Percentiles rank a stretch among this genome's conserved stretches.
These are phyloP conservation scores for Penicillium canescens DNA, from an alignment of 495 filamentous ascomycete genomes.

Conservation along the genomic window DNA sequence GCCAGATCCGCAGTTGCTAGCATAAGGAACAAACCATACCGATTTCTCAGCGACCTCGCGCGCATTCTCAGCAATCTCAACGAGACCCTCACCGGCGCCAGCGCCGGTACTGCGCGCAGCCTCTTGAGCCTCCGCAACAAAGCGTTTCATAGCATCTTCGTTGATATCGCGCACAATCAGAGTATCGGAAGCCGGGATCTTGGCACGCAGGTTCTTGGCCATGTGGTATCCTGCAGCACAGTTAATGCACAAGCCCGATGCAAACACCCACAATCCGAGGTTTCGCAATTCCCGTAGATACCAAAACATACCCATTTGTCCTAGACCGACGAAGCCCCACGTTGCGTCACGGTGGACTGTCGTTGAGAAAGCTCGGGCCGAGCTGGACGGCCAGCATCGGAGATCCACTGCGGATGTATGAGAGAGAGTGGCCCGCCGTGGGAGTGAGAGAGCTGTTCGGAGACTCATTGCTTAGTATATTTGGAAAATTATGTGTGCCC, in stretches of 20 bases:
- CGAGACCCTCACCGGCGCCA: slow-evolving; percentile 40
- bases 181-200: slow-evolving; percentile 68
- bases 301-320: slow-evolving; percentile 73
- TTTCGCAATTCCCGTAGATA: not conserved
- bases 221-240: slow-evolving; percentile 68
- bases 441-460: slow-evolving; percentile 11
- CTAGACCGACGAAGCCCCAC: slow-evolving; percentile 84
- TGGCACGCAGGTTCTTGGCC: slow-evolving; percentile 82
- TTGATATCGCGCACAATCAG: slow-evolving; percentile 78
- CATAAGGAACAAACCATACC: slow-evolving; percentile 45
- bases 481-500: not conserved
- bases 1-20: not conserved
- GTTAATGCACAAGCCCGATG: slow-evolving; percentile 7
- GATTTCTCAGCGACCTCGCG: slow-evolving; percentile 68
- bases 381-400: slow-evolving; percentile 21
- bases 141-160: slow-evolving; percentile 53
- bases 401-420: slow-evolving; percentile 9
- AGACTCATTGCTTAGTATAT: slow-evolving; percentile 15
- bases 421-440: slow-evolving; percentile 20
- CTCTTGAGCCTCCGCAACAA: slow-evolving; percentile 59
- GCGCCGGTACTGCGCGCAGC: slow-evolving; percentile 27
- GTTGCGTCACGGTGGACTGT: slow-evolving; percentile 56
- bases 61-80: slow-evolving; percentile 58
- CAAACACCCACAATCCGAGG: slow-evolving; percentile 2
- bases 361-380: slow-evolving; percentile 54